Base-by-base conservation (phyloP, 371 early-diverging fungal species). In the Mucor piriformis region DNA sequence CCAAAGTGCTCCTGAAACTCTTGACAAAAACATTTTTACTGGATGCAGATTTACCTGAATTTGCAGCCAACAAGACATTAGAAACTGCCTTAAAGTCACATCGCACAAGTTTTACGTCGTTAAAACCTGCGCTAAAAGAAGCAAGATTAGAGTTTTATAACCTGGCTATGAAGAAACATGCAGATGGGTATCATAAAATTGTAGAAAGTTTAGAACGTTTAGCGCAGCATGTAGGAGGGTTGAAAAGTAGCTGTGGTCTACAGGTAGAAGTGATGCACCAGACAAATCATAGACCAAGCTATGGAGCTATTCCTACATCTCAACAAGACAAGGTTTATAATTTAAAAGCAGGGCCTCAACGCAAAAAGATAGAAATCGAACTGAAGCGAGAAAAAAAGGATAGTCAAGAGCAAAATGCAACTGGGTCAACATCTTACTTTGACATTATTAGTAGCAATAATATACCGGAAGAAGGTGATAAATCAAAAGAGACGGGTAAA, bases 11-110 rank as follows among this genome's bases (percentile, higher is more conserved):
- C 3, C 66, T 88, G 10, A 83, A 83, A 44, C 58, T 84, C 4
- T 50, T 88, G 33, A 85, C 86, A 18, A 87, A 87, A 56, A 85
- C 88, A 0, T 89, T 89, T 54, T 58, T 89, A 10, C 61, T 89
- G 34, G 89, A 88, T 52, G 69, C 73, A 0, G 81, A 82, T 54
- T 61, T 80, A 1, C 79, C 87, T 8, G 73, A 83, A 51, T 77
- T 81, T 44, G 67, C 80, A 7, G 70, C 83, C 13, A 74, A 81
- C 38, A 57, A 64, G 38, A 67, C 71, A 2, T 67, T 84, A 1
- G 78, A 83, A 63, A 69, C 63, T 12, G 76, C 86, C 50, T 79
- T 85, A 50, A 74, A 71, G 24, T 58, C 83, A 1, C 90, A 92
- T 52, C 76, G 84, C 5, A 72, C 77, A 13, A 79, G 83, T n/a